Evolutionary conservation across 495 filamentous ascomycete genomes (phyloP), one percentile per base, ranked within the genome.

Genomic region (Pseudoneurospora amorphoporcata): DNA sequence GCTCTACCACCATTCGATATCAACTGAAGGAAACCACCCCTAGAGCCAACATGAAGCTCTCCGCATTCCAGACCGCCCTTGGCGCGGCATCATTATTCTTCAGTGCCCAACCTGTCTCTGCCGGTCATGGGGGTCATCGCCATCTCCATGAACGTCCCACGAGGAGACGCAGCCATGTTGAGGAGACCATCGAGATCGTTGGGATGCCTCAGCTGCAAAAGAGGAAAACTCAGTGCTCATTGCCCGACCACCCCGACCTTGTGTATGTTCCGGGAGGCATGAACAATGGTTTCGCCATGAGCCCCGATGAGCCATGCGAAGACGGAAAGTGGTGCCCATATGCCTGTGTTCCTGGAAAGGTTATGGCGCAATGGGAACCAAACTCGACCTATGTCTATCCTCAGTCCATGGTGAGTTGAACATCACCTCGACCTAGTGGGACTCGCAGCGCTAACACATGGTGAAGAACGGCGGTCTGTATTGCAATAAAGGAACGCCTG

Each of bases 271-370:
- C 92, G 8, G 85, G 83, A 68, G 78, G 74, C 37, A 74, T 81
- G 76, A 95, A 95, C 81, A 91, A 85, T 41, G 92, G 92, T 73
- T 95, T 92, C 90, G 92, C 92, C 41, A 90, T 95, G 88, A 91
- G 90, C 77, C 91, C 91, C 8, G 87, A 95, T 81, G 87, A 93
- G 78, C 78, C 87, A 35, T 95, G 92, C 78, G 81, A 82, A 65
- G 86, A 90, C 7, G 91, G 89, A 17, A 88, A 82, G 72, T 94
- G 89, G 80, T 95, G 92, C 77, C 92, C 92, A 4, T 90, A 92
- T 73, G 92, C 92, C 47, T 95, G 92, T 73, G 90, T 89, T 47
- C 79, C 92, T 0, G 92, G 92, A 39, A 86, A 93, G 79, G 86
- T 94, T 16, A 92, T 90, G 82, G 88, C 89, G 75, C 92, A 95